Evolutionary conservation across 331 rosid genomes (phyloP).

Genomic region (Quercus phellos): DNA sequence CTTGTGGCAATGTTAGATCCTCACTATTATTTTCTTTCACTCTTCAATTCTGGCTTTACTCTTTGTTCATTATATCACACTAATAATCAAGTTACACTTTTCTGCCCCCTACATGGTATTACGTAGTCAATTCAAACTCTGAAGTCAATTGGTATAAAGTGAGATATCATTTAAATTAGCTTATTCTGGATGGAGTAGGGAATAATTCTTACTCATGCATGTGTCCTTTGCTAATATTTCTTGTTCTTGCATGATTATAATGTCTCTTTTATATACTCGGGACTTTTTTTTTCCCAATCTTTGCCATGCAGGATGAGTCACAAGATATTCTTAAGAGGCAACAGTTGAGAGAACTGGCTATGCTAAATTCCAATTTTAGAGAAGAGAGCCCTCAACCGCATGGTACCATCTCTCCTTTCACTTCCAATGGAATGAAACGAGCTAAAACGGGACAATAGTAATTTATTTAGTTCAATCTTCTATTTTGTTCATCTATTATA

Average conservation of each 20-base stretch:
- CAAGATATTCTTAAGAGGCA: constrained; percentile 60
- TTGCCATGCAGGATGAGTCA: constrained; percentile 55
- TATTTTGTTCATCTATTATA: neutral
- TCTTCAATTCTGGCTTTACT: constrained; percentile 3
- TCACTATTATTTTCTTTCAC: neutral
- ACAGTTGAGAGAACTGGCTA: constrained; percentile 55
- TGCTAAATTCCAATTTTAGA: constrained; percentile 55
- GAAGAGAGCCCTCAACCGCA: constrained; percentile 82
- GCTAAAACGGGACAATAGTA: constrained; percentile 69
- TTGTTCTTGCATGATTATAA: neutral
- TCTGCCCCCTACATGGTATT: neutral
- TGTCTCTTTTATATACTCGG: neutral
- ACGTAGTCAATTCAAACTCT: neutral
- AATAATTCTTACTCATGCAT: neutral
- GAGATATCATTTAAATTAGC: neutral
- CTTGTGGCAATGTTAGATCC: constrained; percentile 4
- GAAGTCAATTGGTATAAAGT: neutral
- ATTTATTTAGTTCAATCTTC: neutral
- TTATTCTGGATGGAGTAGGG: neutral
- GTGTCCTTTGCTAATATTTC: neutral
- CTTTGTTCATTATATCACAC: neutral
- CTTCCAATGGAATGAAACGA: constrained; percentile 79
- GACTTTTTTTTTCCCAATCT: neutral
- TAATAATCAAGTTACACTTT: neutral
- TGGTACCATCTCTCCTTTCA: constrained; percentile 76